These are phyloP conservation scores for Cercospora berteroae DNA, from an alignment of 2,329 filamentous ascomycete genomes.

Conservation along the genomic window DNA sequence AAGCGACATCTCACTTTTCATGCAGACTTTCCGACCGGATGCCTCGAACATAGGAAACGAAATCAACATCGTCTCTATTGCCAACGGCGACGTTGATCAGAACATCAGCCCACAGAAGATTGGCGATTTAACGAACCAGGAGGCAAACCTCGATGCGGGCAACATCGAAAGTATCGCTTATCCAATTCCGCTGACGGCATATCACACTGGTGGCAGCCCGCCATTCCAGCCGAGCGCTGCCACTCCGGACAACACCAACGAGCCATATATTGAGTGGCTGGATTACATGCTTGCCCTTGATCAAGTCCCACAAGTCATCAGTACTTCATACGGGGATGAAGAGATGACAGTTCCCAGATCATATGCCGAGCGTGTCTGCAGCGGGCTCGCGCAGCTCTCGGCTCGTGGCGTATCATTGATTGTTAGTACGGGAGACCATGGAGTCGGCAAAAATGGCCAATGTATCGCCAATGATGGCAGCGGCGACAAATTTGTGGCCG, in stretches of 20 bases:
- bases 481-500: conserved; percentile 45
- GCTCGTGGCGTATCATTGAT: conserved; percentile 65
- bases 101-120: conserved; percentile 39
- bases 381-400: conserved; percentile 63
- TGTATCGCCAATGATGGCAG: conserved; percentile 50
- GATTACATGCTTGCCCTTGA: conserved; percentile 56
- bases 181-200: conserved; percentile 56
- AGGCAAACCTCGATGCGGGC: conserved; percentile 65
- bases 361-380: conserved; percentile 62
- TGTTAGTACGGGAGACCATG: conserved; percentile 61
- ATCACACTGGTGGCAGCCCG: conserved; percentile 58
- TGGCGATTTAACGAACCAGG: conserved; percentile 36
- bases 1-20: conserved; percentile 57
- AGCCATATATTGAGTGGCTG: conserved; percentile 66
- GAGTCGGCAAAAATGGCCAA: conserved; percentile 51
- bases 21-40: conserved; percentile 55
- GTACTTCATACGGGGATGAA: conserved; percentile 65
- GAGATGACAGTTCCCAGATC: conserved; percentile 62
- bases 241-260: conserved; percentile 57
- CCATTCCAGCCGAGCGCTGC: conserved; percentile 52
- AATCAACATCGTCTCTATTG: conserved; percentile 59
- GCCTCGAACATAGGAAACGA: conserved; percentile 44
- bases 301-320: conserved; percentile 61
- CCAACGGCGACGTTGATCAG: conserved; percentile 53
- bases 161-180: conserved; percentile 57